phyloP scores from a whole-genome alignment of 1,284 basidiomycete genomes.

The Apiotrichum brassicae region DNA sequence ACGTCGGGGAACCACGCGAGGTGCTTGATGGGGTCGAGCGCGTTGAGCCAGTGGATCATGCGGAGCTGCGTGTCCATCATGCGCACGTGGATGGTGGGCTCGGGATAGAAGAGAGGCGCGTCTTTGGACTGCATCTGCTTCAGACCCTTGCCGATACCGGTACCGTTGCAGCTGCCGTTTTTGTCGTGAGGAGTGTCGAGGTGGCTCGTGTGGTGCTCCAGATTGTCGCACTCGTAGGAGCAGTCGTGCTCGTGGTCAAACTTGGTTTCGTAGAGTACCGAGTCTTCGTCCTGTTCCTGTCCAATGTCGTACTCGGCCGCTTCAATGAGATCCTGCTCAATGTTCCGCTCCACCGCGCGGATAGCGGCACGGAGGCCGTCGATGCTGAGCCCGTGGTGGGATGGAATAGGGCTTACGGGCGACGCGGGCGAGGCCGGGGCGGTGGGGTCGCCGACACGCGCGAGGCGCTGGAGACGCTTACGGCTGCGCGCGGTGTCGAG shows the following conservation, averaged over 20 bases:
- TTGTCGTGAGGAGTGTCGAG: too few species aligned
- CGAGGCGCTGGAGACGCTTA: slow-evolving; percentile 29
- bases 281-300: neutral
- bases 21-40: slow-evolving; percentile 28
- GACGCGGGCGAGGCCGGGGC: neutral
- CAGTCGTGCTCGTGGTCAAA: too few species aligned
- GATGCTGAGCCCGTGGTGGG: slow-evolving; percentile 26
- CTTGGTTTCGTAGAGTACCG: too few species aligned
- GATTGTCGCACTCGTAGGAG: too few species aligned
- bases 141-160: too few species aligned
- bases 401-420: slow-evolving; percentile 3
- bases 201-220: too few species aligned
- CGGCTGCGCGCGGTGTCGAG: slow-evolving; percentile 31
- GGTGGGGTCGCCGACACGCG: slow-evolving; percentile 4
- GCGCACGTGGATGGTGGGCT: slow-evolving; percentile 21
- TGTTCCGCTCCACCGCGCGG: slow-evolving; percentile 27
- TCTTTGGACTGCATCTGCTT: too few species aligned
- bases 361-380: slow-evolving; percentile 29
- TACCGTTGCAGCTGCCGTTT: too few species aligned
- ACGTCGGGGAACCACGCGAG: slow-evolving; percentile 41
- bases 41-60: slow-evolving; percentile 38
- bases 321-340: slow-evolving; percentile 35
- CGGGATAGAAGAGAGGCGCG: slow-evolving; percentile 1
- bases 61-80: slow-evolving; percentile 32
- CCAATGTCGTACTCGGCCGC: slow-evolving; percentile 13